A percentile compares a stretch with the other conserved stretches of the same genome.
phyloP scores from a whole-genome alignment of 2,329 filamentous ascomycete genomes.

The Cladosporium sp. region DNA sequence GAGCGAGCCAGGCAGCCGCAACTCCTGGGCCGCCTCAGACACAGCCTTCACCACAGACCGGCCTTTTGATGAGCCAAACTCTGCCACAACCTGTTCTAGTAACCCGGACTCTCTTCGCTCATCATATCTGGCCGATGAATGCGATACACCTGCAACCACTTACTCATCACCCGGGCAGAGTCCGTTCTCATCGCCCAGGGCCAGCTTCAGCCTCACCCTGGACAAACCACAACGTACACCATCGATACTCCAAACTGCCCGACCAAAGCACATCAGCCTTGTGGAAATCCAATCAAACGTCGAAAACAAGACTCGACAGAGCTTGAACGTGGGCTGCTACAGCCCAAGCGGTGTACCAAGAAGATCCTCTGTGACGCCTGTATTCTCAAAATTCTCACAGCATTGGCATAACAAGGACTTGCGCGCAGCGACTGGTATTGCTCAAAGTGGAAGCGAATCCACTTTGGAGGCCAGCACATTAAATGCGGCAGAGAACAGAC shows the following conservation, averaged over 20 bases:
- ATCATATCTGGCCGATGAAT: neutral
- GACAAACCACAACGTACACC: neutral
- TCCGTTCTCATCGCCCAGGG: neutral
- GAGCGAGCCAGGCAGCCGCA: conserved; percentile 3
- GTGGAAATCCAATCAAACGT: conserved; percentile 1
- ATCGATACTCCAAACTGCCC: neutral
- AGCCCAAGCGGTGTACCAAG: conserved; percentile 12
- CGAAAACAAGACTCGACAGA: conserved; percentile 1
- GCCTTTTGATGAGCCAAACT: conserved; percentile 7
- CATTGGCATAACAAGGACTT: neutral
- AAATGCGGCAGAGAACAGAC: too few relatives aligned
- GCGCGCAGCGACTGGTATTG: neutral
- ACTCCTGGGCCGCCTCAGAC: conserved; percentile 7
- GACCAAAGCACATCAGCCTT: conserved; percentile 11
- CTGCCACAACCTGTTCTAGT: conserved; percentile 8
- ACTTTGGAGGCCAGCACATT: too few relatives aligned
- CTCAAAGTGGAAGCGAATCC: too few relatives aligned
- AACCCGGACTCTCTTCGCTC: neutral
- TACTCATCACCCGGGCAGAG: conserved; percentile 5
- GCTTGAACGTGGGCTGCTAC: conserved; percentile 20
- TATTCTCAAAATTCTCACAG: neutral
- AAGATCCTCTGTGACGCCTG: neutral
- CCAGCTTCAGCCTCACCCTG: neutral
- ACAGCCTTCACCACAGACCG: neutral
- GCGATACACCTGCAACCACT: conserved; percentile 1